These are phyloP conservation scores for Fomitopsis betulina DNA, from an alignment of 1,284 basidiomycete genomes.

Conservation along the genomic window DNA sequence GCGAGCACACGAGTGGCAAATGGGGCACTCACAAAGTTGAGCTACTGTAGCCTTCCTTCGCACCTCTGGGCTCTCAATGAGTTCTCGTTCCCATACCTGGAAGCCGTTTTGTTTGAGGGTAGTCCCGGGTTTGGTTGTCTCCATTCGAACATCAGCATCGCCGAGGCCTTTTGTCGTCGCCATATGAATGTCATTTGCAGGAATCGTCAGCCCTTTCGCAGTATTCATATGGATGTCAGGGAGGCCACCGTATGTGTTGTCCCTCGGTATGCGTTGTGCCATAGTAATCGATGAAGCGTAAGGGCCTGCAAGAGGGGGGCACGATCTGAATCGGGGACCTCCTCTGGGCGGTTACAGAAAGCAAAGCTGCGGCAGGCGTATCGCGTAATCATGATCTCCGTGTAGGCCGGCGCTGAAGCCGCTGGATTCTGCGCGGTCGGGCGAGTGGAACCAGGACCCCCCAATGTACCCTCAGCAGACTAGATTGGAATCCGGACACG, in stretches of 20 bases:
- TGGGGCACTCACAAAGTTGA: constrained; percentile 73
- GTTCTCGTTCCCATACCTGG: constrained; percentile 80
- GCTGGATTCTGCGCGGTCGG: too few species aligned
- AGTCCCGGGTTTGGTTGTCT: constrained; percentile 52
- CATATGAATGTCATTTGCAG: constrained; percentile 60
- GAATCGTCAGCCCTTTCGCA: constrained; percentile 47
- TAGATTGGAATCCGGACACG: too few species aligned
- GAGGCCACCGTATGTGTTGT: neutral
- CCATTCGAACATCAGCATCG: constrained; percentile 63
- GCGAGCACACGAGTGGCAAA: neutral
- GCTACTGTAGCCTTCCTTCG: constrained; percentile 93
- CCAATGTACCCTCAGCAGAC: too few species aligned
- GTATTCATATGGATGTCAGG: constrained; percentile 71
- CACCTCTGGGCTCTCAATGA: constrained; percentile 81
- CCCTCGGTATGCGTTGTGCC: neutral
- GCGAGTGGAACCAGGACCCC: too few species aligned
- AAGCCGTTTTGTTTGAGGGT: constrained; percentile 53
- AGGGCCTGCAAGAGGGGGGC: neutral
- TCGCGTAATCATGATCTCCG: too few species aligned
- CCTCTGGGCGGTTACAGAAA: too few species aligned
- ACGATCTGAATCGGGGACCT: too few species aligned
- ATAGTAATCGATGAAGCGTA: neutral
- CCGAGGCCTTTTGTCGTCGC: constrained; percentile 54
- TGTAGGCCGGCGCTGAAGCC: too few species aligned
- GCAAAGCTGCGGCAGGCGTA: too few species aligned